These are phyloP conservation scores for Cydonia oblonga DNA, from an alignment of 331 rosid genomes.

Conservation along the genomic window DNA sequence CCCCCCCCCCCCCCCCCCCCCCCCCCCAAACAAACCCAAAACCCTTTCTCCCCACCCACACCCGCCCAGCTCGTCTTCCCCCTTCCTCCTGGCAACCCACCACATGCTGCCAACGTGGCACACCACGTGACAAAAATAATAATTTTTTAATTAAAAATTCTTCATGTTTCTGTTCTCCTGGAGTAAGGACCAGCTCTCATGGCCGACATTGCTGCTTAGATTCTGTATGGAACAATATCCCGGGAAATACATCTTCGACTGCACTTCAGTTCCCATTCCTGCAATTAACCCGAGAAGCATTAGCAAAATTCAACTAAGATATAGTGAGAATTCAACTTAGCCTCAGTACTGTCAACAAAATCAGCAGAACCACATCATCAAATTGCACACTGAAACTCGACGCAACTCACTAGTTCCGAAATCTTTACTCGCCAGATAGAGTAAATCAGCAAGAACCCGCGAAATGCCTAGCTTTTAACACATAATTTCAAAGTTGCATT, in stretches of 20 bases:
- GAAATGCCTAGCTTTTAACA: too few relatives aligned
- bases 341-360: not conserved
- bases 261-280: conserved; percentile 50
- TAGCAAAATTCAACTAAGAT: not conserved
- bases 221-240: conserved; percentile 20
- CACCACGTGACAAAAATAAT: too few relatives aligned
- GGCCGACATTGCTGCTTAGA: not conserved
- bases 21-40: too few relatives aligned
- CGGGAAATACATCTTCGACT: conserved; percentile 30
- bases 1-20: too few relatives aligned
- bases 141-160: too few relatives aligned
- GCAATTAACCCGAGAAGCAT: not conserved
- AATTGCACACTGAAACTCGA: not conserved
- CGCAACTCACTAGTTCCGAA: too few relatives aligned
- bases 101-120: too few relatives aligned
- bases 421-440: not conserved
- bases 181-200: conserved; percentile 25
- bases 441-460: not conserved
- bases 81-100: too few relatives aligned
- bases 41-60: too few relatives aligned
- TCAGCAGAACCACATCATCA: not conserved
- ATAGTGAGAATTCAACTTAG: not conserved
- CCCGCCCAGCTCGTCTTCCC: too few relatives aligned
- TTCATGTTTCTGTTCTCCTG: conserved; percentile 13
- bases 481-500: too few relatives aligned